Base-by-base conservation (phyloP, 2,329 filamentous ascomycete genomes). In the Didymella sp. region DNA sequence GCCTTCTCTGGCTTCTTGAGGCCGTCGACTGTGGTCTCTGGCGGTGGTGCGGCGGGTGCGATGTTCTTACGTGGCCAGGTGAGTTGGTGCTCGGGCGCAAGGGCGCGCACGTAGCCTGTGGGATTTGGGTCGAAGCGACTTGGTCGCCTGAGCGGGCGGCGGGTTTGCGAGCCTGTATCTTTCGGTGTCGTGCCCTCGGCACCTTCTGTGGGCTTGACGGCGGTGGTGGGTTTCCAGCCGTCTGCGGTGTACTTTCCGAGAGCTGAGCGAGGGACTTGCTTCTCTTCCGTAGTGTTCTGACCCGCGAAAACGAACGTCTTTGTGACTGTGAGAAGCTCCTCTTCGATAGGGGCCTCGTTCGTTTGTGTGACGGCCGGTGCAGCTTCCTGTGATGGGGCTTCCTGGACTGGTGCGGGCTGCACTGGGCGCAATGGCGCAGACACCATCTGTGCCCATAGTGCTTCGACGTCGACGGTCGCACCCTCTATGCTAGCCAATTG, bases 281-380 rank as follows among this genome's bases (percentile, higher is more conserved):
- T 91, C 70, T 90, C 87, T 68, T 92, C 89, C 0, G 84, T 89
- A 66, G 89, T 86, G 12, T 88, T 81, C 67, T 89, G 85, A 27
- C 89, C 89, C 31, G 89, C 89, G 65, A 92, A 92, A 66, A 88
- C 89, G 76, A 90, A 91, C 13, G 85, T 88, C 27, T 88, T 86
- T 66, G 87, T 89, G 59, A 92, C 88, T 58, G 82, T 84, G 65
- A 91, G 46, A 77, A 67, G 73, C 38, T 80, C 77, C 44, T 73
- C 68, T 11, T 74, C 72, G 25, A 67, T 69, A 2, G 31, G 51
- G 3, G 63, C 59, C 19, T 67, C 69, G 6, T 25, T 45, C 12
- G 38, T 25, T 6, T 48, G 33, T 15, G 51, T 24, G 22, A 56
- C 60, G 28, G 54, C 44, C 21, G 53, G 57, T n/a, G 64, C 62